Evolutionary conservation across 1,284 basidiomycete species (phyloP).

Genomic region (Ustilago esculenta): DNA sequence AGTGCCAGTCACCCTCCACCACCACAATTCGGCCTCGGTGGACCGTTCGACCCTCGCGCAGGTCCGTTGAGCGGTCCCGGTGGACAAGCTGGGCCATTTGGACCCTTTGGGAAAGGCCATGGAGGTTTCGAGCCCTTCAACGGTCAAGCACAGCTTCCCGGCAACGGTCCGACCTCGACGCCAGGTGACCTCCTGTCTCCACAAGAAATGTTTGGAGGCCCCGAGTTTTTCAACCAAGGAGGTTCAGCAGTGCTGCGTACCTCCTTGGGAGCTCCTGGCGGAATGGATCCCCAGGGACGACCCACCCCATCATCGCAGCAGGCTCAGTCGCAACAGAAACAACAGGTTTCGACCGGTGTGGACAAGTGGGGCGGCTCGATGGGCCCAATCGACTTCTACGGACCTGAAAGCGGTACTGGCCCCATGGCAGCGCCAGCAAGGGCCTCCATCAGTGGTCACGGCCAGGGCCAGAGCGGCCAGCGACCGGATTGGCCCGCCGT

Average conservation of each 20-base stretch:
- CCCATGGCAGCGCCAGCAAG: conserved; percentile 19
- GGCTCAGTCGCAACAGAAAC: conserved; percentile 8
- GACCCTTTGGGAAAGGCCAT: conserved; percentile 19
- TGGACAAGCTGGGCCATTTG: conserved; percentile 22
- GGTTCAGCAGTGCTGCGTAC: conserved; percentile 19
- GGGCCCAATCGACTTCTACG: conserved; percentile 59
- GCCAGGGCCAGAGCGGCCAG: conserved; percentile 10
- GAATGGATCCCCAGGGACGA: conserved; percentile 8
- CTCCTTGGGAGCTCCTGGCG: conserved; percentile 6
- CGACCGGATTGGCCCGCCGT: conserved; percentile 51
- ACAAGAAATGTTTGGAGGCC: conserved; percentile 40
- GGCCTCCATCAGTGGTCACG: neutral
- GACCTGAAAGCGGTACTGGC: conserved; percentile 30
- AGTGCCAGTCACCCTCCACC: conserved; percentile 8
- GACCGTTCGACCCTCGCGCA: conserved; percentile 37
- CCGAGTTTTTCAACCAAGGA: conserved; percentile 34
- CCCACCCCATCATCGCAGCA: conserved; percentile 5
- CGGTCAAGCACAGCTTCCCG: neutral
- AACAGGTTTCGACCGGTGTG: conserved; percentile 7
- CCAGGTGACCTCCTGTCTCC: conserved; percentile 47
- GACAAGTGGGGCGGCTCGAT: conserved; percentile 54
- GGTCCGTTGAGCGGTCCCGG: conserved; percentile 26
- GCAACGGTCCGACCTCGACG: conserved; percentile 8
- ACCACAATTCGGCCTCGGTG: conserved; percentile 27
- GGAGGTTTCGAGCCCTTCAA: conserved; percentile 39